These are phyloP conservation scores for Dactylellina parvicollis DNA, from an alignment of 2,329 filamentous ascomycete species.

Conservation along the genomic window DNA sequence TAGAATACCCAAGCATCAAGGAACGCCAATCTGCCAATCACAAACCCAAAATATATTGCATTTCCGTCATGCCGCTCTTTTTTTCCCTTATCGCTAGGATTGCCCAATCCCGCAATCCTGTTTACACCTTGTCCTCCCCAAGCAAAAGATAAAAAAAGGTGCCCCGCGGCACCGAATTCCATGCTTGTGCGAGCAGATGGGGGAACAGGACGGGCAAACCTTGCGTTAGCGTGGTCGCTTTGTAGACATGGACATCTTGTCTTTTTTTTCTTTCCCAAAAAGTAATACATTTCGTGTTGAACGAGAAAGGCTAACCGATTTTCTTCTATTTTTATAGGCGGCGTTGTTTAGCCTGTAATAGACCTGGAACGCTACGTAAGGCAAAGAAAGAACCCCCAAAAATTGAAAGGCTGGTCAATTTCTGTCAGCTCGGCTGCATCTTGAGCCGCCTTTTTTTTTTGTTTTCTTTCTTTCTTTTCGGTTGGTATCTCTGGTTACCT, in stretches of 20 bases:
- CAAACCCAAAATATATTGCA: neutral
- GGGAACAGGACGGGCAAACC: constrained; percentile 20
- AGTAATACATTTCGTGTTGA: too few relatives aligned
- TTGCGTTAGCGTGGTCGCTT: constrained; percentile 33
- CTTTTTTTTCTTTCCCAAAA: constrained; percentile 3
- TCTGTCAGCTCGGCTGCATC: constrained; percentile 31
- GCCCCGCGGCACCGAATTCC: too few relatives aligned
- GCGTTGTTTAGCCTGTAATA: constrained; percentile 49
- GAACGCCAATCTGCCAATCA: constrained; percentile 6
- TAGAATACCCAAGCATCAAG: neutral
- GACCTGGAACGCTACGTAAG: neutral
- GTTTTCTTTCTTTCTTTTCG: neutral
- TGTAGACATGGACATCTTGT: constrained; percentile 17
- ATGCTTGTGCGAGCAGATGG: too few relatives aligned
- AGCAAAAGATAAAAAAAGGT: too few relatives aligned
- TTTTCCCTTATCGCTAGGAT: constrained; percentile 13
- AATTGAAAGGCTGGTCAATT: neutral
- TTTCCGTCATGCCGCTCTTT: constrained; percentile 22
- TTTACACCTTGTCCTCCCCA: constrained; percentile 25
- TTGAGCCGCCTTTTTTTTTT: neutral
- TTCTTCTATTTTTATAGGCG: constrained; percentile 53
- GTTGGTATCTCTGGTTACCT: neutral
- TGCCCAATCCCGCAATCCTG: constrained; percentile 33
- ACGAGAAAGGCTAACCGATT: constrained; percentile 25
- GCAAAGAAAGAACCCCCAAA: neutral